These are phyloP conservation scores for Starmerella bombi DNA, from an alignment of 805 yeast species.

Conservation along the genomic window DNA sequence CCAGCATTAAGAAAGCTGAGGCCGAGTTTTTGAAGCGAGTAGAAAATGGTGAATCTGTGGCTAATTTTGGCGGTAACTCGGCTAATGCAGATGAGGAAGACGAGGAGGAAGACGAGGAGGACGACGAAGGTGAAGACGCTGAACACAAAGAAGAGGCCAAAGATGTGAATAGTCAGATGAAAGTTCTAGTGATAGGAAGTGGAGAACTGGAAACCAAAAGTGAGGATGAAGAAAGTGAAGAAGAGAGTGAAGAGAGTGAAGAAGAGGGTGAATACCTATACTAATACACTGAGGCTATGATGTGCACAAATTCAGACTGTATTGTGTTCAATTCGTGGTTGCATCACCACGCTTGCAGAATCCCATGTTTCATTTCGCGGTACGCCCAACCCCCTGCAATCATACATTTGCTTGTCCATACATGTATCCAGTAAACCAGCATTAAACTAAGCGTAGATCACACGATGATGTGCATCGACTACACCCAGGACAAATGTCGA, in stretches of 20 bases:
- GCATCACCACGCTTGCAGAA: too few relatives aligned
- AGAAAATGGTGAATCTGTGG: conserved; percentile 18
- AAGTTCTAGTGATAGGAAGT: conserved; percentile 20
- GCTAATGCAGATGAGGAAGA: conserved; percentile 39
- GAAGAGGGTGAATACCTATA: conserved; percentile 7
- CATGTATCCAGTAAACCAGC: too few relatives aligned
- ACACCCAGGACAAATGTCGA: too few relatives aligned
- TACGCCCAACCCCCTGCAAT: too few relatives aligned
- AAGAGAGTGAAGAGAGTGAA: conserved; percentile 6
- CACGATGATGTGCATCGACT: too few relatives aligned
- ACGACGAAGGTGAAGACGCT: conserved; percentile 29
- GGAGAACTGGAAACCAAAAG: conserved; percentile 15
- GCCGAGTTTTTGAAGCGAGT: conserved; percentile 47
- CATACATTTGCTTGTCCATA: too few relatives aligned
- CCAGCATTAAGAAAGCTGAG: conserved; percentile 58
- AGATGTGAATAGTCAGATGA: conserved; percentile 23
- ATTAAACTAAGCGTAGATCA: too few relatives aligned
- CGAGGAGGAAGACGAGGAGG: conserved; percentile 24
- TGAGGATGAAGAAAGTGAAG: conserved; percentile 11
- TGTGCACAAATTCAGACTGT: neutral
- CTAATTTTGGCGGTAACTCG: conserved; percentile 23
- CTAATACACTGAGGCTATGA: neutral
- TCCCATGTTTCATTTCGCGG: too few relatives aligned
- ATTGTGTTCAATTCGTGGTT: too few relatives aligned
- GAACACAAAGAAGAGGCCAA: conserved; percentile 24